A percentile compares a stretch with the other conserved stretches of the same genome.
phyloP scores from a whole-genome alignment of 169 alveolate genomes.

The Miamiensis avidus region DNA sequence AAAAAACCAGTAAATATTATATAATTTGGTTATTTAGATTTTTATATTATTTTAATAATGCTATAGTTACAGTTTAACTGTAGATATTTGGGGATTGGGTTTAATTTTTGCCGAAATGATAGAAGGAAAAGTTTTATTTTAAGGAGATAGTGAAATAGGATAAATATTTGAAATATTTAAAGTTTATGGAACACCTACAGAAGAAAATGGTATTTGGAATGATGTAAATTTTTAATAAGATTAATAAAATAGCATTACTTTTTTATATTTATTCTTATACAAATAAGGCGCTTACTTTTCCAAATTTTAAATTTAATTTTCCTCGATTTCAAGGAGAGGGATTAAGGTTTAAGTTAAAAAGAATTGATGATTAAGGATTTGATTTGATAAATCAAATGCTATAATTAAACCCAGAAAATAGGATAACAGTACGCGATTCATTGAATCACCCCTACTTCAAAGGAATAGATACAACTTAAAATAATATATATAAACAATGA shows the following conservation, averaged over 20 bases:
- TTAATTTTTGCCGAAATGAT: conserved; percentile 89
- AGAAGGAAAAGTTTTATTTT: conserved; percentile 79
- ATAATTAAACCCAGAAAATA: not conserved
- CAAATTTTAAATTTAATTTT: too few species aligned
- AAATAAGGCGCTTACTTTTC: not conserved
- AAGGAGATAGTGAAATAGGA: conserved; percentile 89
- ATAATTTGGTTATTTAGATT: not conserved
- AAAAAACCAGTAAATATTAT: conserved; percentile 57
- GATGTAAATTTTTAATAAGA: not conserved
- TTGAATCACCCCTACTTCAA: not conserved
- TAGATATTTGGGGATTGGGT: conserved; percentile 97
- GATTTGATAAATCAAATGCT: not conserved
- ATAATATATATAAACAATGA: too few species aligned
- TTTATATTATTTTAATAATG: too few species aligned
- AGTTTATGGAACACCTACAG: not conserved
- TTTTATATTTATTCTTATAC: too few species aligned
- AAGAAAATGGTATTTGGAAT: not conserved
- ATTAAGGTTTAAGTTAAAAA: not conserved
- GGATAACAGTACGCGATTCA: not conserved
- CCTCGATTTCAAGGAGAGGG: not conserved
- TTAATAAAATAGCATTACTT: too few species aligned
- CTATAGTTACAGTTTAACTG: conserved; percentile 89
- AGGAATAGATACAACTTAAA: not conserved
- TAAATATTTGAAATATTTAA: conserved; percentile 83
- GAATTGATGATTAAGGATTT: not conserved